Evolutionary conservation across 345 rosid genomes (phyloP).

Genomic region (Pistacia integerrima): DNA sequence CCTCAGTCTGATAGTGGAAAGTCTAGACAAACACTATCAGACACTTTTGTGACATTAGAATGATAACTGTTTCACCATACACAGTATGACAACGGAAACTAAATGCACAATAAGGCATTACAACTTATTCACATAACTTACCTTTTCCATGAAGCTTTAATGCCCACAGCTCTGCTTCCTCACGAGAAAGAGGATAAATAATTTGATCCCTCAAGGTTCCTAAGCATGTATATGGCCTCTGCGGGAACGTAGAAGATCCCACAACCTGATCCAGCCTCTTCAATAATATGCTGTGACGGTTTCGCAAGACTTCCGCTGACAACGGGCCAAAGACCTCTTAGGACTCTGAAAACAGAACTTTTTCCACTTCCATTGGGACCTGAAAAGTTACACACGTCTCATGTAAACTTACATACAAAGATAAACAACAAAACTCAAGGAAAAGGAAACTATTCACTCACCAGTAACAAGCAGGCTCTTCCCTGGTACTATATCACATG

Average conservation of each 20-base stretch:
- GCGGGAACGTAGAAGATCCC: constrained; percentile 93
- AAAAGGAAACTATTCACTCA: constrained; percentile 38
- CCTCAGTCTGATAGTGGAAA: background rate
- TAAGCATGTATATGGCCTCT: constrained; percentile 91
- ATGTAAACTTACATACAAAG: constrained; percentile 21
- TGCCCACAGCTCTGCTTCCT: constrained; percentile 70
- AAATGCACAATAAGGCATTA: constrained; percentile 9
- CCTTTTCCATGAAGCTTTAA: constrained; percentile 56
- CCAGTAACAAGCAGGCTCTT: constrained; percentile 96
- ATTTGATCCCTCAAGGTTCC: constrained; percentile 99
- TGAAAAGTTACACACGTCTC: constrained; percentile 36
- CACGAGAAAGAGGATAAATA: constrained; percentile 88
- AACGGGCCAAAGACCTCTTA: constrained; percentile 94
- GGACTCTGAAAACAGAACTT: constrained; percentile 94
- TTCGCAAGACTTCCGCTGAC: constrained; percentile 75
- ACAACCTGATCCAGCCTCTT: constrained; percentile 59
- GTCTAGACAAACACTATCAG: background rate
- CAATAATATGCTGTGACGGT: constrained; percentile 58
- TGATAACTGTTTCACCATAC: background rate
- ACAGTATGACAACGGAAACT: constrained; percentile 13
- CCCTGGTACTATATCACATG: constrained; percentile 72
- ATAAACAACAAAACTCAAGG: constrained; percentile 2
- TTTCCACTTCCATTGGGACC: constrained; percentile 99
- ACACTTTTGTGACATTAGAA: background rate
- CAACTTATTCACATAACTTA: constrained; percentile 31